Conservation (phyloP, 2,329 filamentous ascomycete species). For the Coniochaeta sp. region DNA sequence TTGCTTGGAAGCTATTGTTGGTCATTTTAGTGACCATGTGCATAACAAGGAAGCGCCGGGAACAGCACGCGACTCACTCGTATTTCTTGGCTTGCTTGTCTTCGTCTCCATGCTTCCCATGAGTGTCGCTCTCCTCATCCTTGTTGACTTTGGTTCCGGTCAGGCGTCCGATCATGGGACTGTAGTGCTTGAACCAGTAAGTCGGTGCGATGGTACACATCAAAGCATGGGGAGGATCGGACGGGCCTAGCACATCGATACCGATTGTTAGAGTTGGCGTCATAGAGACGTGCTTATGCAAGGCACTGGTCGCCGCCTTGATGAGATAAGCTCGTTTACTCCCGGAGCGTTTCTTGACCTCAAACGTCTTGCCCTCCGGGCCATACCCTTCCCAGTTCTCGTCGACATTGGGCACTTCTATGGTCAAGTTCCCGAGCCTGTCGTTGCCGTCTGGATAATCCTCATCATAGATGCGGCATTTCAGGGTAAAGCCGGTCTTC, state of each 20-base stretch:
- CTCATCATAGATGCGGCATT: slow-evolving; percentile 84
- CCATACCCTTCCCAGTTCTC: slow-evolving; percentile 64
- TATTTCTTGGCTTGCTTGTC: slow-evolving; percentile 61
- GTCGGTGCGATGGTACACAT: slow-evolving; percentile 75
- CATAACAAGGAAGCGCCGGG: background rate
- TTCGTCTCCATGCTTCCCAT: slow-evolving; percentile 20
- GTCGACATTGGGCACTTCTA: slow-evolving; percentile 52
- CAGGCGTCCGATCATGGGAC: slow-evolving; percentile 78
- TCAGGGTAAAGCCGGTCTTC: slow-evolving; percentile 70
- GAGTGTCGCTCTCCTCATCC: slow-evolving; percentile 43
- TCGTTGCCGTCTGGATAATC: slow-evolving; percentile 83
- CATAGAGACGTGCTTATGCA: slow-evolving; percentile 57
- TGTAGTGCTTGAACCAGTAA: slow-evolving; percentile 76
- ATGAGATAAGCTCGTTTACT: slow-evolving; percentile 82
- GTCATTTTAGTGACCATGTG: background rate
- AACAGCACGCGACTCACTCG: slow-evolving; percentile 50
- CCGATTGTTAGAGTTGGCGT: slow-evolving; percentile 66
- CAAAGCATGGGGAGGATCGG: slow-evolving; percentile 58
- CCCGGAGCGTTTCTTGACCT: slow-evolving; percentile 74
- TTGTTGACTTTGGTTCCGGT: slow-evolving; percentile 63
- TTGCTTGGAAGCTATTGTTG: slow-evolving; percentile 74
- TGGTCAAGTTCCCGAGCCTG: slow-evolving; percentile 76
- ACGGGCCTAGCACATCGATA: slow-evolving; percentile 70
- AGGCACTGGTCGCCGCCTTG: slow-evolving; percentile 57
- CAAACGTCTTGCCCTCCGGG: slow-evolving; percentile 50